Base-by-base conservation (phyloP, 2,329 filamentous ascomycete species). In the Colletotrichum sp. region DNA sequence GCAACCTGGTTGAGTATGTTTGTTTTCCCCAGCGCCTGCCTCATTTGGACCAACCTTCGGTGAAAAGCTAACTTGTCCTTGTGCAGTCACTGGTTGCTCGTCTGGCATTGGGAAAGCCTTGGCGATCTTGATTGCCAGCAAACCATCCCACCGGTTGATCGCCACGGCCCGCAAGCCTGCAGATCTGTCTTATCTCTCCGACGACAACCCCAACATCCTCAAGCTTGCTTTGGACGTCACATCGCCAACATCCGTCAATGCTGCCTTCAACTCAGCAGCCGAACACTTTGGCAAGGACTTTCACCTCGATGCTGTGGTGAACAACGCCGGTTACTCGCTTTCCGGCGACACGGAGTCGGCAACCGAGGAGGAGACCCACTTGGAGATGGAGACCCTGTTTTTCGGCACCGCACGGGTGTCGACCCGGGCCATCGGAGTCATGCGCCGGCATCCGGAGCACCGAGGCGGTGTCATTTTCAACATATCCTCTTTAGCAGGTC, bases 201-300 rank as follows among this genome's bases (percentile, higher is more conserved):
- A 82, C 24, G 66, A 64, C 9, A 76, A 79, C 54, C 54, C 78
- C 64, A 83, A 82, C 63, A 79, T 88, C 34, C 81, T 89, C 73
- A 88, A 87, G 74, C 78, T 89, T 3, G 77, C 79, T 0, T 79
- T 90, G 3, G 87, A 90, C 69, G 87, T 90, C 3, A 88, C 85
- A 0, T 87, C 83, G 0, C 73, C 76, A 0, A 27, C 66, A 1
- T 82, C 83, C 1, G 83, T 88, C 70, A 76, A 82, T 11, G 66
- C 68, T 2, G 85, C 85, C 0, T 76, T 88, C 16, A 33, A 69
- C 0, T 74, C 78, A 0, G 79, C 85, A 2, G 78, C 82, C 3
- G 69, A 74, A 1, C 67, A 80, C 8, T 85, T 85, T 36, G 83
- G 84, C 66, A 63, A 77, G 38, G 69, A 8, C 27, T 74, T 73